Evolutionary conservation across 2,329 filamentous ascomycete genomes (phyloP).

Genomic region (Cladophialophora carrionii): DNA sequence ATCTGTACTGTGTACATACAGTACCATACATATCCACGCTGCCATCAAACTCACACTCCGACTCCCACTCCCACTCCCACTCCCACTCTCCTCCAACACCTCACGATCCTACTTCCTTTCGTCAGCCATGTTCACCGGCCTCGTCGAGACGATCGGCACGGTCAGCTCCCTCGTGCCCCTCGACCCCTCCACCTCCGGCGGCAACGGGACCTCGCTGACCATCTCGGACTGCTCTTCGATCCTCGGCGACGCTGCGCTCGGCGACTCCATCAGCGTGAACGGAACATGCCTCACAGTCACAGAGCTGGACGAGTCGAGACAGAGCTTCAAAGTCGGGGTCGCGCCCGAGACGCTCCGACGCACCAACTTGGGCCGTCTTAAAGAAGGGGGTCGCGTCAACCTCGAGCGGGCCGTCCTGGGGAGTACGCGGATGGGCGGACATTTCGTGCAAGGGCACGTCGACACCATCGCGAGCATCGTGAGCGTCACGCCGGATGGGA

Average conservation of each 20-base stretch:
- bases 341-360: constrained; percentile 94
- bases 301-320: constrained; percentile 56
- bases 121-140: constrained; percentile 87
- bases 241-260: constrained; percentile 78
- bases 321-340: constrained; percentile 82
- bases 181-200: constrained; percentile 70
- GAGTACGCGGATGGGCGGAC: constrained; percentile 92
- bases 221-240: constrained; percentile 77
- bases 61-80: background rate
- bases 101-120: background rate
- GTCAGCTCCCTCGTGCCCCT: constrained; percentile 79
- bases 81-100: background rate
- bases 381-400: constrained; percentile 72
- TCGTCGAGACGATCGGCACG: constrained; percentile 88
- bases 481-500: constrained; percentile 76
- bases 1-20: no score
- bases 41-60: background rate
- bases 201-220: constrained; percentile 85
- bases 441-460: constrained; percentile 97
- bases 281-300: constrained; percentile 94
- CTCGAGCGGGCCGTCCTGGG: constrained; percentile 91
- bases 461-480: constrained; percentile 82
- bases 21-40: background rate
- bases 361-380: constrained; percentile 84
- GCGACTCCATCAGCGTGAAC: constrained; percentile 94